Evolutionary conservation across 371 early-diverging fungal genomes (phyloP).

Genomic region (Dinochytrium kinnereticum): DNA sequence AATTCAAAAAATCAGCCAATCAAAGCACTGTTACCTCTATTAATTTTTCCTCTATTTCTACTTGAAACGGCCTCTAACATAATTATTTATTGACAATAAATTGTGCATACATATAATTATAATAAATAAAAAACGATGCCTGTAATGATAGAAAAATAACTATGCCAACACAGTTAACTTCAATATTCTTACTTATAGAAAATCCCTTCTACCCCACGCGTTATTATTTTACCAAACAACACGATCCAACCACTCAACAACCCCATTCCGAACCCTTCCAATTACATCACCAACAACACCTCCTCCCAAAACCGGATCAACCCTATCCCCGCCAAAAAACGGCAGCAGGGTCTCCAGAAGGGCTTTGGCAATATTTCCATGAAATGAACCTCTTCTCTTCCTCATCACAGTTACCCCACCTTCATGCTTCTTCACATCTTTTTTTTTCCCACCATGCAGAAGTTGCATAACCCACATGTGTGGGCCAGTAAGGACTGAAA

Average conservation of each 20-base stretch:
- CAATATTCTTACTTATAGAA: no score
- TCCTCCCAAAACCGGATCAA: background rate
- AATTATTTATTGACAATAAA: no score
- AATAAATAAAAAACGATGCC: no score
- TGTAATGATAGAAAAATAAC: no score
- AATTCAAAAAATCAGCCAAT: no score
- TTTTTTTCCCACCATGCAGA: constrained; percentile 1
- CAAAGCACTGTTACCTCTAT: no score
- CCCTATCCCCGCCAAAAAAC: background rate
- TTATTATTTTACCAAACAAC: background rate
- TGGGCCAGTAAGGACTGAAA: constrained; percentile 39
- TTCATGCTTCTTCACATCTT: background rate
- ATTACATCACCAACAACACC: background rate
- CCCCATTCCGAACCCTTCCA: background rate
- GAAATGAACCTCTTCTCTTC: background rate
- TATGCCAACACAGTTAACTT: no score
- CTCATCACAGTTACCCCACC: background rate
- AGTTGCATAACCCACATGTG: constrained; percentile 42
- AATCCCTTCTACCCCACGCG: no score
- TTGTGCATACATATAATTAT: no score
- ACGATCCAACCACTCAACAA: background rate
- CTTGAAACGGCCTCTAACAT: no score
- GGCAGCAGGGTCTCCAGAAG: background rate
- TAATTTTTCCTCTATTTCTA: no score
- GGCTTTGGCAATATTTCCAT: background rate